phyloP scores from a whole-genome alignment of 148 eudicot species.

The Fagopyrum tataricum region DNA sequence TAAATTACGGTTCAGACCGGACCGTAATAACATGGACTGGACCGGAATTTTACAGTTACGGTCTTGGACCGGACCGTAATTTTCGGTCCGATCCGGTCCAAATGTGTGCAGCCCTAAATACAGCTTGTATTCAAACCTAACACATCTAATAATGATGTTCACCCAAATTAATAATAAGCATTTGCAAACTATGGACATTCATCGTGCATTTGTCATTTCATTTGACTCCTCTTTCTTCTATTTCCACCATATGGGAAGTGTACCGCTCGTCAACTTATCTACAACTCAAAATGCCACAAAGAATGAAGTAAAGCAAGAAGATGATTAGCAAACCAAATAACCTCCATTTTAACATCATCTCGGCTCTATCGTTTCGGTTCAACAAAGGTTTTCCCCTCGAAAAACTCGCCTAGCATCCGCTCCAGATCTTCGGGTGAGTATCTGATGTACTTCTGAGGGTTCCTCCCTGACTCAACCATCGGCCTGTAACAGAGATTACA shows the following conservation, averaged over 20 bases:
- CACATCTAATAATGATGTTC: no score
- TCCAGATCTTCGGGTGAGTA: slow-evolving; percentile 88
- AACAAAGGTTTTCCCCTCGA: slow-evolving; percentile 69
- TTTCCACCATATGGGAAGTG: neutral
- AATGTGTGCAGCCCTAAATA: no score
- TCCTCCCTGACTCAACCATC: slow-evolving; percentile 82
- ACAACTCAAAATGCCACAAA: neutral
- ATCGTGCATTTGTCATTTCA: neutral
- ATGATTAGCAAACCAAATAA: neutral
- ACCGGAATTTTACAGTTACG: no score
- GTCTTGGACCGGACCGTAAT: no score
- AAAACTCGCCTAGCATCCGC: slow-evolving; percentile 91
- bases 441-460: slow-evolving; percentile 78
- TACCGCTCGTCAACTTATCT: neutral
- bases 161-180: no score
- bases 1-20: no score
- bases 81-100: no score
- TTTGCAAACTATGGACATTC: no score
- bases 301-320: neutral
- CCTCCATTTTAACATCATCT: neutral
- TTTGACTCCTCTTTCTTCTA: neutral
- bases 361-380: slow-evolving; percentile 45
- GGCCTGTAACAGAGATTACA: slow-evolving; percentile 39
- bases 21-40: no score
- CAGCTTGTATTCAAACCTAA: no score